A percentile compares a stretch with the other conserved stretches of the same genome.
These are phyloP conservation scores for Alternaria atra DNA, from an alignment of 2,329 filamentous ascomycete genomes.

Conservation along the genomic window DNA sequence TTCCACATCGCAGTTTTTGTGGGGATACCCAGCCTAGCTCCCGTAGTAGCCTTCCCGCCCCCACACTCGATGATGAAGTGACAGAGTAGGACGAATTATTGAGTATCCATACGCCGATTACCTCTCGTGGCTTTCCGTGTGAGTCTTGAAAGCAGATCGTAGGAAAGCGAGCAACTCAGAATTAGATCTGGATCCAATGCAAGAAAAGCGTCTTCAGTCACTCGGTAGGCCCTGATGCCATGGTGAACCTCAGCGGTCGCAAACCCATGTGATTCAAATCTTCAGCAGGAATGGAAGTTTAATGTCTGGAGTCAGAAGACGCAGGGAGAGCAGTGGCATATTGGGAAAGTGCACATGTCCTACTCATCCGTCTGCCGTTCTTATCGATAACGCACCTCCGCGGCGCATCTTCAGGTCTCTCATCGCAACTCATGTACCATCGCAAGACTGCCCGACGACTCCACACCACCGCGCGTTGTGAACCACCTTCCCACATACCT, in stretches of 20 bases:
- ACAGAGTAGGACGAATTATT: not conserved
- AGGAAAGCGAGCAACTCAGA: not conserved
- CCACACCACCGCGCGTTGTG: not conserved
- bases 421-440: not conserved
- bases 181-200: not conserved
- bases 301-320: not conserved
- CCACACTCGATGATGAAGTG: constrained; percentile 1
- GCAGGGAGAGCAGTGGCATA: not conserved
- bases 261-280: not conserved
- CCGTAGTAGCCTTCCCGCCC: constrained; percentile 1
- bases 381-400: constrained; percentile 27
- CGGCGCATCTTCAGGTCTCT: constrained; percentile 1
- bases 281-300: not conserved
- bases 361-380: not conserved
- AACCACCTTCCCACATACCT: not conserved
- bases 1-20: not conserved
- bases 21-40: not conserved
- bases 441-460: not conserved
- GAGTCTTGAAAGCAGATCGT: not conserved
- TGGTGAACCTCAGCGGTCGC: not conserved
- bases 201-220: not conserved
- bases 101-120: not conserved
- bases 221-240: not conserved
- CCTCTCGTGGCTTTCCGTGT: not conserved
- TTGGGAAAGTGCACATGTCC: not conserved